Percentiles rank a stretch among this genome's conserved stretches.
Evolutionary conservation across 2,329 filamentous ascomycete genomes (phyloP).

Genomic region (Akanthomyces muscarius): DNA sequence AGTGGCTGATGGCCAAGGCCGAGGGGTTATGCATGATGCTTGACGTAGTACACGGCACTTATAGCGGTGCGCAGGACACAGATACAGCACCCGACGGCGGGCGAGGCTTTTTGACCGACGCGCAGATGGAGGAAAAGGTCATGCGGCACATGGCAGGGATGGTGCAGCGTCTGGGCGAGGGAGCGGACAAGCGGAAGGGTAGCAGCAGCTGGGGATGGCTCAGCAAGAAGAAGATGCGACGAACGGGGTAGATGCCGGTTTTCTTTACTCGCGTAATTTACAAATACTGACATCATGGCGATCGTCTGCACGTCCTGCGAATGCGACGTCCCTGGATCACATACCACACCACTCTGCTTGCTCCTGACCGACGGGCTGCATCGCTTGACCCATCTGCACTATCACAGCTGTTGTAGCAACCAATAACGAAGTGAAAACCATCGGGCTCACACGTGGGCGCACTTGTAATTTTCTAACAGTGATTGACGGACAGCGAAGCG

Average conservation of each 20-base stretch:
- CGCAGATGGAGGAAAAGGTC: slow-evolving; percentile 38
- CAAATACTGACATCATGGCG: slow-evolving; percentile 1
- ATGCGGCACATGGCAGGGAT: slow-evolving; percentile 13
- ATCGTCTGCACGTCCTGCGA: neutral
- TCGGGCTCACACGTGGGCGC: neutral
- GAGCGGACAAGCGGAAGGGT: slow-evolving; percentile 26
- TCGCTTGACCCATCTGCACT: neutral
- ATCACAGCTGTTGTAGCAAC: slow-evolving; percentile 1
- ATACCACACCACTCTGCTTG: neutral
- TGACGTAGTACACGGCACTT: slow-evolving; percentile 33
- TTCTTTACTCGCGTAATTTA: neutral
- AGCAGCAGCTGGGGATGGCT: neutral
- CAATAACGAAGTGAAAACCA: neutral
- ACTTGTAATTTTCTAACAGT: neutral
- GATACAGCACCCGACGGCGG: slow-evolving; percentile 33
- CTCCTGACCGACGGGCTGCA: slow-evolving; percentile 8
- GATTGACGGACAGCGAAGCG: slow-evolving; percentile 1
- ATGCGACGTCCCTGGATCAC: slow-evolving; percentile 2
- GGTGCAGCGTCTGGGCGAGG: slow-evolving; percentile 28
- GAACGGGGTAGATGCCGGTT: neutral
- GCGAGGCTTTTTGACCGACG: slow-evolving; percentile 30
- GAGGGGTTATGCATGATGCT: slow-evolving; percentile 37
- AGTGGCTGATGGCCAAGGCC: slow-evolving; percentile 43
- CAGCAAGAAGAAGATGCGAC: neutral
- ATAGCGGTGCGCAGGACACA: slow-evolving; percentile 3